Percentiles rank a stretch among this genome's conserved stretches.
Conservation (phyloP, 2,329 filamentous ascomycete species). For the Aspergillus ochraceoroseus region DNA sequence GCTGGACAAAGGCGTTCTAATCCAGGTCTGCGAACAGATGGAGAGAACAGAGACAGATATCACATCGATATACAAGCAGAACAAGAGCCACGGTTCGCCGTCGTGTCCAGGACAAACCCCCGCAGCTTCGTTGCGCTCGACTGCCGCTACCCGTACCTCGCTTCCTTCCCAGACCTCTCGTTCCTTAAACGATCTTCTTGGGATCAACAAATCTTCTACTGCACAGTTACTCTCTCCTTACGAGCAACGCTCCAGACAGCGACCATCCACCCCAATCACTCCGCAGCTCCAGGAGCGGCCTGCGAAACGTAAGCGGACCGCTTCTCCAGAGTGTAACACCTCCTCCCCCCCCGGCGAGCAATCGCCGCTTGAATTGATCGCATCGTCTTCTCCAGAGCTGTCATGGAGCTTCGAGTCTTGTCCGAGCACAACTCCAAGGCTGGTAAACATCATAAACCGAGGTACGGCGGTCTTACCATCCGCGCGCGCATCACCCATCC, state of each 20-base stretch:
- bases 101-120: constrained; percentile 31
- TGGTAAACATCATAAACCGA: no score
- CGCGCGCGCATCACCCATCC: neutral
- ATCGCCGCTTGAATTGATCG: no score
- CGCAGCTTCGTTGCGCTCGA: constrained; percentile 44
- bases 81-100: constrained; percentile 42
- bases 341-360: constrained; percentile 7
- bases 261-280: constrained; percentile 13
- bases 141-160: constrained; percentile 23
- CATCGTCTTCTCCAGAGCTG: no score
- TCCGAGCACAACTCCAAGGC: no score
- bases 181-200: constrained; percentile 60
- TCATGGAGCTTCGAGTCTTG: no score
- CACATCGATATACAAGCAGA: constrained; percentile 67
- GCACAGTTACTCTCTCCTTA: constrained; percentile 65
- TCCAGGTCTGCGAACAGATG: constrained; percentile 74
- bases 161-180: constrained; percentile 45
- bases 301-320: constrained; percentile 33
- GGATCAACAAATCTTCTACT: constrained; percentile 59
- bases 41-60: constrained; percentile 72
- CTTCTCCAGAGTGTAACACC: constrained; percentile 14
- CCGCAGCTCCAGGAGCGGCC: constrained; percentile 23
- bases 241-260: constrained; percentile 41
- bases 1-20: constrained; percentile 69
- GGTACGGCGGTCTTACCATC: no score